Evolutionary conservation across 2,329 filamentous ascomycete genomes (phyloP).

Genomic region (Exophiala viscosa): DNA sequence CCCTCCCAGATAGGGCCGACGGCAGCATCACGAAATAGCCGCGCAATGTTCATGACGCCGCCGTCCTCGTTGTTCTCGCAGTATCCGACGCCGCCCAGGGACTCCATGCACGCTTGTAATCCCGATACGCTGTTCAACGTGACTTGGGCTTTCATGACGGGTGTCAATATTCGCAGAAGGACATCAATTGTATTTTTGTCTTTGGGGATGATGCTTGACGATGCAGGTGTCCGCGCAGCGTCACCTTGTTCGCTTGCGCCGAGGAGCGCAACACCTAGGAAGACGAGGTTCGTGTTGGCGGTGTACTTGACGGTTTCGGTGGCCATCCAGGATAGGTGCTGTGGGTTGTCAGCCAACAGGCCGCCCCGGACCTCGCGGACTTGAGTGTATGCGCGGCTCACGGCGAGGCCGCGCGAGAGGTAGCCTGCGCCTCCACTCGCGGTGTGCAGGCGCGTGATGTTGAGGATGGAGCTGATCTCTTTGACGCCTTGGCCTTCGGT

Average conservation of each 20-base stretch:
- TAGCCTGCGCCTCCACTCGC: slow-evolving; percentile 37
- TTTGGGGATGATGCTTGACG: slow-evolving; percentile 25
- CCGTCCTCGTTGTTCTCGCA: slow-evolving; percentile 39
- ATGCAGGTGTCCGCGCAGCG: too few relatives aligned
- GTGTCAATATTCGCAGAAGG: slow-evolving; percentile 34
- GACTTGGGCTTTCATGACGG: slow-evolving; percentile 33
- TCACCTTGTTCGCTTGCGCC: slow-evolving; percentile 34
- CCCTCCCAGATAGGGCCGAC: slow-evolving; percentile 68
- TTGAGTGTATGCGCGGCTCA: slow-evolving; percentile 41
- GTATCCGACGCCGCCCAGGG: slow-evolving; percentile 33
- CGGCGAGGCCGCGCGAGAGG: slow-evolving; percentile 40
- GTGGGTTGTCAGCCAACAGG: slow-evolving; percentile 38
- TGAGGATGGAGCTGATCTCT: slow-evolving; percentile 66
- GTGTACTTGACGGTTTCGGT: slow-evolving; percentile 31
- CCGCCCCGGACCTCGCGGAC: slow-evolving; percentile 38
- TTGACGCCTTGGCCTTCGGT: slow-evolving; percentile 62
- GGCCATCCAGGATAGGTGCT: slow-evolving; percentile 34
- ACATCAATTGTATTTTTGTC: slow-evolving; percentile 22
- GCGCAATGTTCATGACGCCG: slow-evolving; percentile 62
- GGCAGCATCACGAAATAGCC: slow-evolving; percentile 61
- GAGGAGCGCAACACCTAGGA: slow-evolving; percentile 34
- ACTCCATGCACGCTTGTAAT: slow-evolving; percentile 32
- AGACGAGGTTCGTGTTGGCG: slow-evolving; percentile 20
- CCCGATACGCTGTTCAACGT: slow-evolving; percentile 22
- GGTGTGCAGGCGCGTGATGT: slow-evolving; percentile 55